Evolutionary conservation across 2,329 filamentous ascomycete genomes (phyloP), one percentile per base, ranked within the genome.

Genomic region (Didymella exigua): DNA sequence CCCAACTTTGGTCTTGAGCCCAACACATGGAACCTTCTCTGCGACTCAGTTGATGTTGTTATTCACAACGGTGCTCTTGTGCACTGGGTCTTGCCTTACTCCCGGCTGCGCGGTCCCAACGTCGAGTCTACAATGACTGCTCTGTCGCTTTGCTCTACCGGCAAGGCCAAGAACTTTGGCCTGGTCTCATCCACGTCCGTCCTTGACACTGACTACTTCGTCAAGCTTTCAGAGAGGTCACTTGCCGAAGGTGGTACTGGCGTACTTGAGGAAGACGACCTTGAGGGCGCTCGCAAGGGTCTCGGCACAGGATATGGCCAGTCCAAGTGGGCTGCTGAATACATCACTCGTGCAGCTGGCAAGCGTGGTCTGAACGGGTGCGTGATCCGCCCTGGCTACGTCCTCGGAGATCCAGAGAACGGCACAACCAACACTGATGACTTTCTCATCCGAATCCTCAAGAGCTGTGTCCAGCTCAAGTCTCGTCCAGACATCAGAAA

Each of bases 261-360:
- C 11, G 83, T 96, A 14, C 79, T 82, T 18, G 93, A 97, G 73
- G 81, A 81, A 0, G 93, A 97, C 70, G 87, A 93, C 61, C 81
- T 97, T 58, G 79, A 85, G 62, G 91, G 92, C 48, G 93, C 90
- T 67, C 82, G 86, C 33, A 86, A 80, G 47, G 90, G 90, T 27
- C 85, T 97, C 1, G 86, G 86, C 33, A 96, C 90, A 1, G 93
- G 93, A 5, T 97, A 97, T 67, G 93, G 93, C 2, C 93, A 97
- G 74, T 86, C 85, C 61, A 97, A 98, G 78, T 97, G 92, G 92
- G 89, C 85, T 5, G 83, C 84, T 3, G 86, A 88, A 69, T 84
- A 84, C 62, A 81, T 97, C 42, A 84, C 92, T 19, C 84, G 90
- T 21, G 89, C 91, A 72, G 93, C 93, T 23, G 91, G 92, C 44